Base-by-base conservation (phyloP, 108 stramenopile genomes). In the Cyclotella distinguenda region DNA sequence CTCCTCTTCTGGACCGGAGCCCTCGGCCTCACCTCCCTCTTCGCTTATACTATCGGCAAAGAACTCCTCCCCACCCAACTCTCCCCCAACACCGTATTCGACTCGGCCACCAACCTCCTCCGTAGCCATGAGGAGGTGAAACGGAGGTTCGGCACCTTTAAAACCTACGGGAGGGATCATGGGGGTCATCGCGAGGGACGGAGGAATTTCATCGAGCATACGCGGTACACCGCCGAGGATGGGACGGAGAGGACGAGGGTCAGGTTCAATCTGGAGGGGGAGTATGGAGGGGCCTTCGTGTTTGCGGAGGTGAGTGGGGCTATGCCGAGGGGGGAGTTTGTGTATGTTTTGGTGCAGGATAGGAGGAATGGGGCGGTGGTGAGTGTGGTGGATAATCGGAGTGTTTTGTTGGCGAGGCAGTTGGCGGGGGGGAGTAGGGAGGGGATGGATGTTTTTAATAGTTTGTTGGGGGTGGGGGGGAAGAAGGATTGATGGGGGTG, bases 291-390 rank as follows among this genome's bases (percentile, higher is more conserved):
- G 9, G 89, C 89, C 10, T 92, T 92, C 80, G 88, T 86, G 48
- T 96, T 96, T 73, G 91, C 92, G 10, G 95, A 96, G 72, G 89
- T 92, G 4, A 79, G 80, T 6, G 73, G 61, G 45, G 79, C 80
- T 13, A 92, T 92, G 90, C 81, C 89, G 0, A 76, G 68, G 30
- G 97, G 93, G 1, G 95, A 95, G 64, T 98, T 91, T 66, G 95
- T 97, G 31, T 97, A 97, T 51, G 65, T 94, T 35, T 68, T 96
- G 79, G 95, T 98, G 25, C 97, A 98, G 72, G 95, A 97, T 82
- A 88, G 91, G 74, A 52, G 79, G 22, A 87, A 85, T 59, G 92
- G 91, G 4, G 72, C 68, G 16, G 90, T 91, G 1, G 70, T 88
- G 31, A 91, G 88, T 16, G 72, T 95, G 9, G 58, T 74, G 33